These are phyloP conservation scores for Aspergillus sp. DNA, from an alignment of 2,329 filamentous ascomycete species.

Conservation along the genomic window DNA sequence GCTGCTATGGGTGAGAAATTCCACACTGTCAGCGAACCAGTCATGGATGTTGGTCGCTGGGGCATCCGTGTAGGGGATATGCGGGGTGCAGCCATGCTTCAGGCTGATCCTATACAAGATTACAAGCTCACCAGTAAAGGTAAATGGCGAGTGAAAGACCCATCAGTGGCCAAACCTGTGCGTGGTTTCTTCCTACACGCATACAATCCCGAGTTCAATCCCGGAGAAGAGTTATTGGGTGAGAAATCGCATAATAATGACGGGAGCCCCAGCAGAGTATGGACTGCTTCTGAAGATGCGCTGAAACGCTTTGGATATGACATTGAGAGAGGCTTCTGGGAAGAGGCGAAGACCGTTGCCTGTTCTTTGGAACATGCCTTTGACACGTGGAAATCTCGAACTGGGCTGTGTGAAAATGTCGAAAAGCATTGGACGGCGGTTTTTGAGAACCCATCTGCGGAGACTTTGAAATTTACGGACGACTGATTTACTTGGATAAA, in stretches of 20 bases:
- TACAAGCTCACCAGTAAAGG: constrained; percentile 15
- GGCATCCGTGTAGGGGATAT: constrained; percentile 2
- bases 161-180: constrained; percentile 13
- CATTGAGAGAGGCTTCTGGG: constrained; percentile 26
- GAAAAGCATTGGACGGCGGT: constrained; percentile 13
- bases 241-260: constrained; percentile 15
- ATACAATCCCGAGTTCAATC: constrained; percentile 27
- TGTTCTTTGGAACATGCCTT: constrained; percentile 24
- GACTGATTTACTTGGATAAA: not conserved
- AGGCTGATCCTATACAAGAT: constrained; percentile 27
- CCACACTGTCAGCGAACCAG: constrained; percentile 21
- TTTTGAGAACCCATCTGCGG: constrained; percentile 11
- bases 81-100: constrained; percentile 15
- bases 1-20: constrained; percentile 14
- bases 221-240: constrained; percentile 19
- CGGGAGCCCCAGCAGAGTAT: constrained; percentile 15
- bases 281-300: constrained; percentile 19
- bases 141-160: constrained; percentile 16
- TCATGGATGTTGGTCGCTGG: constrained; percentile 12
- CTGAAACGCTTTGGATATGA: constrained; percentile 25
- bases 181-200: constrained; percentile 28
- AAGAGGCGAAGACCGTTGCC: constrained; percentile 17
- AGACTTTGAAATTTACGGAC: constrained; percentile 8
- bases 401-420: constrained; percentile 10
- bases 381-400: constrained; percentile 16